Evolutionary conservation across 129 eudicot species (phyloP), one percentile per base, ranked within the genome.

Genomic region (Silybum marianum): DNA sequence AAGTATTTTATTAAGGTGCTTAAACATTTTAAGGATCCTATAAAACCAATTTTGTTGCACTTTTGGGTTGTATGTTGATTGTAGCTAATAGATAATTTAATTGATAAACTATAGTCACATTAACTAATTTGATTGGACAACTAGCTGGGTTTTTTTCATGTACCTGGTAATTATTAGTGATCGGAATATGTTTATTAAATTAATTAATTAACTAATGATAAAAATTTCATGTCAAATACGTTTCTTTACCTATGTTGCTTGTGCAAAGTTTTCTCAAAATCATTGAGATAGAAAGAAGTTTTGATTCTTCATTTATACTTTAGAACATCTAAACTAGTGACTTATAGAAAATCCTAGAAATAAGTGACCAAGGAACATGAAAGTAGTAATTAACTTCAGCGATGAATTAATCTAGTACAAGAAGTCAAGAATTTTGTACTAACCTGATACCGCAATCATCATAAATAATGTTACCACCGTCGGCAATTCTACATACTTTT

Each of bases 401-500:
- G 2, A 14, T 18, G 22, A 60, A 32, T 8, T 38, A 62, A 32
- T 36, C 21, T 25, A 19, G 68, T 46, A 58, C 38, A 24, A 30
- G 60, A 54, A 34, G 48, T 34, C 54, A 4, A 16, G 54, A 12
- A 5, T 58, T 77, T 36, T 18, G 46, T 26, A 22, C 58, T 36
- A 60, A 85, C 91, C 94, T 90, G 72, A 90, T 84, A 77, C 84
- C 81, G 77, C 94, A 86, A 66, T 90, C 87, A 79, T 90, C 91
- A 69, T 75, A 84, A 25, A 88, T 78, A 0, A 86, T 82, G 73
- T 87, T 88, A 79, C 83, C 88, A 22, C 90, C 85, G 58, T 88
- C 78, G 0, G 82, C 86, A 36, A 80, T 66, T 6, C 85, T 38
- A 80, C 94, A 90, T 32, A 79, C 42, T 38, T 81, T 69, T 51